Evolutionary conservation across 352 stramenopile species (phyloP), one percentile per base, ranked within the genome.

Genomic region (Phytophthora ohioensis): DNA sequence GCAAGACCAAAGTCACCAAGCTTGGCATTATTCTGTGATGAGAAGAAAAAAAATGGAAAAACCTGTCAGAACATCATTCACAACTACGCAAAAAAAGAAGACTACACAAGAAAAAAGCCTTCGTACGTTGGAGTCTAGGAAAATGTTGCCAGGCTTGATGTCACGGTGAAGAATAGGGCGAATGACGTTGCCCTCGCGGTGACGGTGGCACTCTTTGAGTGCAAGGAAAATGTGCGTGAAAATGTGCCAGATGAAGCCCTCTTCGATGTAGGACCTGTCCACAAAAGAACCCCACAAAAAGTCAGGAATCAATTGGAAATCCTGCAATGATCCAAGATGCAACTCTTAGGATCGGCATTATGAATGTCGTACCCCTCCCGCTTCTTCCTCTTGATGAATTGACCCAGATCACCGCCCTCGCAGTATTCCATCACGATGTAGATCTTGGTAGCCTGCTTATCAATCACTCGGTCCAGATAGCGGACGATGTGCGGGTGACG

Each of bases 391-490:
- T 95, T 96, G 74, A 97, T 96, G 76, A 94, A 94, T 73, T 95
- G 87, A 42, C 91, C 91, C 35, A 98, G 70, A 59, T 98, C 92
- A 49, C 92, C 92, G 38, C 92, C 92, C 58, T 97, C 88, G 70
- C 93, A 98, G 78, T 92, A 97, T 71, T 98, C 94, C 94, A 98
- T 98, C 62, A 98, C 86, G 55, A 98, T 98, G 81, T 98, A 97
- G 64, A 98, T 94, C 78, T 96, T 96, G 51, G 90, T 97, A 11
- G 81, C 87, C 56, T 92, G 80, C 71, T 97, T 97, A 76, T 98
- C 93, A 60, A 98, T 97, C 58, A 98, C 91, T 49, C 93, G 88
- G 78, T 98, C 94, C 68, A 98, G 82, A 78, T 98, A 98, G 31
- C 91, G 90, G 51, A 98, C 94, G 36, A 98, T 97, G 71, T 97